Base-by-base conservation (phyloP, 768 basidiomycete genomes). In the Leucocoprinus sp. region DNA sequence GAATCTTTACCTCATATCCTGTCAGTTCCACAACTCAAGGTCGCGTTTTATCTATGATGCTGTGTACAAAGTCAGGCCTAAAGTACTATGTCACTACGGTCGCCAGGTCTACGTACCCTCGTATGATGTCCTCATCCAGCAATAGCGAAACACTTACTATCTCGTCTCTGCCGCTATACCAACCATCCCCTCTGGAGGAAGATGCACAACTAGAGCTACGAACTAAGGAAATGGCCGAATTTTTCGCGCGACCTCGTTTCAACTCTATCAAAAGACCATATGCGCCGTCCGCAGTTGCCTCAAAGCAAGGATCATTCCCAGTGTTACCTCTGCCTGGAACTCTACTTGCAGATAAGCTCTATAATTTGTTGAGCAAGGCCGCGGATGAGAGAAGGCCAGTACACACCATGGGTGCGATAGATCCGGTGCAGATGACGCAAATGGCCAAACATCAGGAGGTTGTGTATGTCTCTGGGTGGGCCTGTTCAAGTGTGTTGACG, bases 391-490 rank as follows among this genome's bases (percentile, higher is more conserved):
- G 75, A 23, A 69, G 70, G 52, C 90, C 92, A 0, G 76, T 95
- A 9, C 87, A 90, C 55, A 95, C 93, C 1, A 82, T 93, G 78
- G 92, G 92, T 31, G 91, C 89, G 3, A 84, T 96, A 50, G 93
- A 96, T 60, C 91, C 92, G 0, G 77, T 93, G 11, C 92, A 90
- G 65, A 89, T 93, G 85, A 92, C 89, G 0, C 92, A 96, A 65
- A 90, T 91, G 87, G 93, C 89, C 6, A 68, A 67, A 42, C 75
- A 87, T 55, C 85, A 89, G 56, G 85, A 96, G 58, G 81, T 85
- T 26, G 77, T 92, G 2, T 97, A 97, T 55, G 69, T 97, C n/a
- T 88, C 85, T 40, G 93, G 93, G 8, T 95, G 92, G 92, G 91
- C 88, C 11, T 74, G 80, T 19, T 87, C 84, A 35, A 90, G 86